Base-by-base conservation (phyloP, 177 flowering plant genomes). In the Vitis hybrid region DNA sequence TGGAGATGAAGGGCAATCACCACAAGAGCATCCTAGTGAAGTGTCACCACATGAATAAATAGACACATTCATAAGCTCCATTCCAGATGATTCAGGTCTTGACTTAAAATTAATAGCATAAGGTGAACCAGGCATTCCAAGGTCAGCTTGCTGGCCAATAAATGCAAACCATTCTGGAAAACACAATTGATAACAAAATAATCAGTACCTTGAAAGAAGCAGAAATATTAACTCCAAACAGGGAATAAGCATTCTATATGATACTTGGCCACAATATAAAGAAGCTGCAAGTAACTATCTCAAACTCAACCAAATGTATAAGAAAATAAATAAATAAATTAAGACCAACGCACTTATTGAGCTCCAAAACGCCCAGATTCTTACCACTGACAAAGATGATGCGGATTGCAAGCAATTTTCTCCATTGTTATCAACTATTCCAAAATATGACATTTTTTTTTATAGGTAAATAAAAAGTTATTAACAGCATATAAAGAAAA, bases 1-100 rank as follows among this genome's bases (percentile, higher is more conserved):
- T 14, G 90, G 76, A 72, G 94, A 80, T 62, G 84, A 79, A 74
- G 97, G 95, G 64, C 98, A 93, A 80, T 93, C 98, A 68, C 98
- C 98, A 83, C 98, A 93, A 70, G 98, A 93, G 80, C 98, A 93
- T 26, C 97, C 95, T 71, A 93, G 78, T 33, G 89, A 89, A 67
- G 89, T 84, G 73, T 93, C 98, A 78, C 86, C 83, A 76, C 98
- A 93, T 59, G 98, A 86, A 81, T 89, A 90, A 67, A 74, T 72
- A 77, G 95, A 81, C n/a, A 80, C 81, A 78, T 93, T 90, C 97
- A 93, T 89, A 52, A 85, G 89, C 71, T 74, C 78, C 92, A 93
- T 89, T 70, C 83, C 89, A 62, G 89, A 86, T 64, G 87, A 72
- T 50, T 82, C 80, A 13, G 87, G 78, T 63, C 14, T 86, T 60